Conservation (phyloP, 2,329 filamentous ascomycete species). For the Fusarium hostae region DNA sequence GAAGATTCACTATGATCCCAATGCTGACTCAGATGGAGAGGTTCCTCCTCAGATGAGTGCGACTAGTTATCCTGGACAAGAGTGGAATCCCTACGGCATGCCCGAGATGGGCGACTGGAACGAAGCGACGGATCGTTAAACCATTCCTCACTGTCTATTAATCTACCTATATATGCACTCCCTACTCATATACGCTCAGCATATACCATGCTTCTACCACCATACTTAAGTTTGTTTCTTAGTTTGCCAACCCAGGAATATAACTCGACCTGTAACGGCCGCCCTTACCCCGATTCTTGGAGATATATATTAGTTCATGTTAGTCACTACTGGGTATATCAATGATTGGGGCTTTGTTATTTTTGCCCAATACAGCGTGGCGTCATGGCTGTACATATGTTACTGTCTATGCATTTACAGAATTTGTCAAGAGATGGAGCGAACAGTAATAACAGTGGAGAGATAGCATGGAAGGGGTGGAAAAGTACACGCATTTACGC, state of each 20-base stretch:
- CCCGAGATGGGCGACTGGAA: slow-evolving; percentile 47
- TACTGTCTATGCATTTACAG: not conserved
- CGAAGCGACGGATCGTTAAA: slow-evolving; percentile 12
- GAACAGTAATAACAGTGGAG: slow-evolving; percentile 13
- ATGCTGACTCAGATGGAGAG: slow-evolving; percentile 48
- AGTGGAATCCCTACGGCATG: slow-evolving; percentile 70
- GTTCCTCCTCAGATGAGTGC: slow-evolving; percentile 68
- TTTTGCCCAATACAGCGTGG: slow-evolving; percentile 22
- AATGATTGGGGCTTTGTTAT: not conserved
- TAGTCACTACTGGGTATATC: not conserved
- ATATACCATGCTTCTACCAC: not conserved
- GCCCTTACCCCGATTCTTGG: not conserved
- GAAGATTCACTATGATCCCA: slow-evolving; percentile 60
- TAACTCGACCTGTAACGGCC: not conserved
- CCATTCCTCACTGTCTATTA: not conserved
- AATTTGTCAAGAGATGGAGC: slow-evolving; percentile 14
- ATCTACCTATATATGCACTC: not conserved
- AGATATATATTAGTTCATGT: not conserved
- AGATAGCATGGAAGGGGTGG: not conserved
- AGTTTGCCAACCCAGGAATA: not conserved
- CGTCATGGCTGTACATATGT: slow-evolving; percentile 25
- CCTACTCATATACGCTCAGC: not conserved
- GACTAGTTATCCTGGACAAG: slow-evolving; percentile 76
- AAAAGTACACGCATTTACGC: slow-evolving; percentile 17
- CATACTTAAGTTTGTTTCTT: not conserved